Conservation (phyloP, 108 stramenopile genomes). For the Pseudonitzschia delicatissima region DNA sequence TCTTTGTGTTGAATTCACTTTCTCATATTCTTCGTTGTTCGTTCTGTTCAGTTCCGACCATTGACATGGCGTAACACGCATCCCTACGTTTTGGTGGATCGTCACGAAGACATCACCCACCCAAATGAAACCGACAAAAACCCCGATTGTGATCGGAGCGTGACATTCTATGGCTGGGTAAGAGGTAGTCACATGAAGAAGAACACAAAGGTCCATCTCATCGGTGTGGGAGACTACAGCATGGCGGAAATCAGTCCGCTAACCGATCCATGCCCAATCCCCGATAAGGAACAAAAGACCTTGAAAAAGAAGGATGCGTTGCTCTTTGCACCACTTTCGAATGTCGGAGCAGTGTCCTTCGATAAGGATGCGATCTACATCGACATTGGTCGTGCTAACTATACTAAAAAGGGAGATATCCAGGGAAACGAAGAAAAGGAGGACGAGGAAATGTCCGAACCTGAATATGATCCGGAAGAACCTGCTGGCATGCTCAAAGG, state of each 20-base stretch:
- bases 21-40: slow-evolving; percentile 6
- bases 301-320: slow-evolving; percentile 88
- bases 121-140: slow-evolving; percentile 74
- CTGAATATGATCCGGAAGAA: slow-evolving; percentile 40
- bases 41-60: slow-evolving; percentile 77
- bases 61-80: slow-evolving; percentile 98
- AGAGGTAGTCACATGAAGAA: slow-evolving; percentile 92
- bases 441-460: slow-evolving; percentile 39
- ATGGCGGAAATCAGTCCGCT: slow-evolving; percentile 71
- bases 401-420: slow-evolving; percentile 82
- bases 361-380: slow-evolving; percentile 98
- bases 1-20: slow-evolving; percentile 8
- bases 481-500: slow-evolving; percentile 77
- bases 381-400: slow-evolving; percentile 88
- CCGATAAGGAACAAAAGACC: slow-evolving; percentile 80
- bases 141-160: slow-evolving; percentile 73
- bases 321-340: slow-evolving; percentile 93
- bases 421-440: slow-evolving; percentile 36
- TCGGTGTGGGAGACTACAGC: slow-evolving; percentile 93
- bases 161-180: slow-evolving; percentile 95
- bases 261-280: slow-evolving; percentile 83
- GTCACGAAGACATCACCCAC: slow-evolving; percentile 90
- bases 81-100: slow-evolving; percentile 94
- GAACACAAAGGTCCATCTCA: slow-evolving; percentile 86
- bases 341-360: slow-evolving; percentile 89